These are phyloP conservation scores for Magnusiomyces suaveolens DNA, from an alignment of 1,139 yeast genomes.

Conservation along the genomic window DNA sequence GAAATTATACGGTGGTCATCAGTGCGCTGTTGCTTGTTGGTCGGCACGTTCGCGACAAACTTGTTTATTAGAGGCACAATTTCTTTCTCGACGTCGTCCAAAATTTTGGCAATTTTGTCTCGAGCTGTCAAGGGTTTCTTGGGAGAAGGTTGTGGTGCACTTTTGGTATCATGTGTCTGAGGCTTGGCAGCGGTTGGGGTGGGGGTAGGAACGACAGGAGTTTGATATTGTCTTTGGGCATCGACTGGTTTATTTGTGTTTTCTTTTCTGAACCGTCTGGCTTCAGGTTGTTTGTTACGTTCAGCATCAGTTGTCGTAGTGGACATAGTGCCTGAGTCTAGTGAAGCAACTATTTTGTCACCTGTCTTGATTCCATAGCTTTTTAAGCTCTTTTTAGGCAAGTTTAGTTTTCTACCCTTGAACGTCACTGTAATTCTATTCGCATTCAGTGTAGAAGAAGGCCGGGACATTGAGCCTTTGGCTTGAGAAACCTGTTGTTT, in stretches of 20 bases:
- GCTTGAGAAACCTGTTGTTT: background rate
- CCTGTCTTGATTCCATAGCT: background rate
- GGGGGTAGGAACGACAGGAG: background rate
- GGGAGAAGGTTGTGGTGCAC: background rate
- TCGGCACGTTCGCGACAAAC: constrained; percentile 22
- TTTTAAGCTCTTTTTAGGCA: constrained; percentile 12
- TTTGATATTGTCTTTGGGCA: background rate
- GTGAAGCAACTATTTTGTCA: background rate
- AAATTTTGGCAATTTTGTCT: constrained; percentile 27
- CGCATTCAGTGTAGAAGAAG: constrained; percentile 6
- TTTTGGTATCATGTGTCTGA: background rate
- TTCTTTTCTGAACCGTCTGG: background rate
- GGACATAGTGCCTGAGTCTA: background rate
- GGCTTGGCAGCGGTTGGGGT: background rate
- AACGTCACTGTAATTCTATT: constrained; percentile 27
- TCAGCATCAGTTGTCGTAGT: background rate
- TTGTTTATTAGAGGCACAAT: constrained; percentile 28
- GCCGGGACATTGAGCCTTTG: background rate
- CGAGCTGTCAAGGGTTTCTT: constrained; percentile 22
- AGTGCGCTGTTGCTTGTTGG: constrained; percentile 21
- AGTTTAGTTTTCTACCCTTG: constrained; percentile 28
- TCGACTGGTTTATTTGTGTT: background rate
- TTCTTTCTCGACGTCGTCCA: constrained; percentile 23
- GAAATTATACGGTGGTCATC: constrained; percentile 32
- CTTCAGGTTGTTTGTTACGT: background rate